Evolutionary conservation across 345 rosid species (phyloP).

Genomic region (Euphorbia lathyris): DNA sequence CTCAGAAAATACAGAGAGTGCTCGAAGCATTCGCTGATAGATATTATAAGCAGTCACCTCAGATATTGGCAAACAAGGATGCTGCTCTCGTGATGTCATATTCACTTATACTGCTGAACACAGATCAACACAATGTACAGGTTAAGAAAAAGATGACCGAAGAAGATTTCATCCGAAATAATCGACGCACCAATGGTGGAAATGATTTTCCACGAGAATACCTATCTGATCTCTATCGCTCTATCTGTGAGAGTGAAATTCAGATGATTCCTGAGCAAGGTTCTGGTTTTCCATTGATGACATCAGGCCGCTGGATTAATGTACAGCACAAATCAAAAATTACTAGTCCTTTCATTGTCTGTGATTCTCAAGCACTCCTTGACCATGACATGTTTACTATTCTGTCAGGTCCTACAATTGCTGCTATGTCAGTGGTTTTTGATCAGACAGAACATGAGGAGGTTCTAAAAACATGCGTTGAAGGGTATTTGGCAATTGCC

Average conservation of each 20-base stretch:
- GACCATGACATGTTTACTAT: conserved; percentile 65
- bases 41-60: conserved; percentile 75
- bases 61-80: conserved; percentile 53
- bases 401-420: conserved; percentile 59
- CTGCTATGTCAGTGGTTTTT: conserved; percentile 73
- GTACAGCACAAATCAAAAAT: conserved; percentile 61
- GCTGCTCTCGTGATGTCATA: conserved; percentile 71
- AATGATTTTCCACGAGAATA: conserved; percentile 67
- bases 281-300: conserved; percentile 51
- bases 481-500: conserved; percentile 68
- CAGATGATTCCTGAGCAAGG: conserved; percentile 68
- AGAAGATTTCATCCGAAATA: conserved; percentile 71
- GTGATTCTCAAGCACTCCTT: conserved; percentile 47
- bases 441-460: conserved; percentile 71
- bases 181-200: conserved; percentile 64
- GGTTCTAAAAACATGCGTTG: conserved; percentile 52
- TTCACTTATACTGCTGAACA: conserved; percentile 67
- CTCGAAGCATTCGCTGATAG: conserved; percentile 81
- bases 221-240: conserved; percentile 60
- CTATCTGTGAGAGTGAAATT: conserved; percentile 69
- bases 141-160: conserved; percentile 80
- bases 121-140: conserved; percentile 74
- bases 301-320: conserved; percentile 61
- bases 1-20: conserved; percentile 79
- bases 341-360: conserved; percentile 47